These are phyloP conservation scores for Globisporangium paroecandrum DNA, from an alignment of 352 stramenopile species.

Conservation along the genomic window DNA sequence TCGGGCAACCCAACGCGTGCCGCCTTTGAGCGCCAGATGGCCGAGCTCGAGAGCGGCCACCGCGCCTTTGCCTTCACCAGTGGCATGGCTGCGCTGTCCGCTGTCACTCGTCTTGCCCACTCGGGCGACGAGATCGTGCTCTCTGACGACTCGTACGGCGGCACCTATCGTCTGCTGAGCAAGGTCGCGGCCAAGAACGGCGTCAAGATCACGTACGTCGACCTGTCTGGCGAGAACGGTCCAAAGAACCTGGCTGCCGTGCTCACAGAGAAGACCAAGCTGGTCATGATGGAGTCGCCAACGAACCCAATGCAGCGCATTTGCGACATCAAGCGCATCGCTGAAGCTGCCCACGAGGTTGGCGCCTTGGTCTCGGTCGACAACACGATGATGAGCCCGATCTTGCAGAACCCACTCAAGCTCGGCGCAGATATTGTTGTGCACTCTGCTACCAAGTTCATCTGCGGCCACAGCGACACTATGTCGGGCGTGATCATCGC, in stretches of 20 bases:
- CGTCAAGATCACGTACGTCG: conserved; percentile 78
- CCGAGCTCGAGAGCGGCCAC: conserved; percentile 70
- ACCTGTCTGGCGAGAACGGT: conserved; percentile 68
- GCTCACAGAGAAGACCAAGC: conserved; percentile 77
- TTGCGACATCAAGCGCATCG: conserved; percentile 88
- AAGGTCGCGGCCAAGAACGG: conserved; percentile 86
- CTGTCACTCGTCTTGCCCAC: conserved; percentile 89
- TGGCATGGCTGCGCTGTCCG: conserved; percentile 94
- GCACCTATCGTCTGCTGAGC: conserved; percentile 91
- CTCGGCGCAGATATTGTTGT: conserved; percentile 96
- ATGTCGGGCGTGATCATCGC: conserved; percentile 92
- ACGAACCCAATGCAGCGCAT: conserved; percentile 97
- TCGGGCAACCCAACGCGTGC: conserved; percentile 93
- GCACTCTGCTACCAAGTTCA: conserved; percentile 98
- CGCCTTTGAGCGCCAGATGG: conserved; percentile 91
- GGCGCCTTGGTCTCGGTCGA: conserved; percentile 89
- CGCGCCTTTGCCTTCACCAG: conserved; percentile 90
- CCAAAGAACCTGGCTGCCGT: conserved; percentile 58
- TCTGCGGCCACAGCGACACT: conserved; percentile 96
- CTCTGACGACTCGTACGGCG: conserved; percentile 95
- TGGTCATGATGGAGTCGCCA: conserved; percentile 97
- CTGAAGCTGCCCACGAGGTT: conserved; percentile 74
- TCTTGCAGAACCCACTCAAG: conserved; percentile 91
- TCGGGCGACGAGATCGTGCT: conserved; percentile 91
- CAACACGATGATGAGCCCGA: conserved; percentile 96